Conservation (phyloP, 768 basidiomycete species). For the Rhizopogon vesiculosus region DNA sequence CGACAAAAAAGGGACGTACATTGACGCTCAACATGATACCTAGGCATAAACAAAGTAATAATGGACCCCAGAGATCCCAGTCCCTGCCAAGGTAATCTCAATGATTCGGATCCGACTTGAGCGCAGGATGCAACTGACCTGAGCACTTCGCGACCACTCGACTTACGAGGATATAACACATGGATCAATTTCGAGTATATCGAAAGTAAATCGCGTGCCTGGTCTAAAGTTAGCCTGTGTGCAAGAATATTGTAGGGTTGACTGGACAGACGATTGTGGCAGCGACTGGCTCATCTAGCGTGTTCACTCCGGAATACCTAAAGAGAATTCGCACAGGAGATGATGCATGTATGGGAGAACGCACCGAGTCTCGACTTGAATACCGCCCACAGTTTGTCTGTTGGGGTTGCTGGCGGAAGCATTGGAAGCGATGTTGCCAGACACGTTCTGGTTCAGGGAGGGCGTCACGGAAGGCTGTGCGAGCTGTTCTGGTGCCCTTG, state of each 20-base stretch:
- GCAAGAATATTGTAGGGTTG: slow-evolving; percentile 2
- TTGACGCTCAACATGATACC: slow-evolving; percentile 85
- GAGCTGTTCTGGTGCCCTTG: slow-evolving; percentile 52
- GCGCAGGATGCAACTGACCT: slow-evolving; percentile 39
- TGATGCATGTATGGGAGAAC: slow-evolving; percentile 12
- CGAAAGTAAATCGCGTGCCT: slow-evolving; percentile 87
- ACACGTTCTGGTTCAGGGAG: slow-evolving; percentile 37
- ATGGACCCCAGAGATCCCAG: slow-evolving; percentile 98
- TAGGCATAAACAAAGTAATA: slow-evolving; percentile 75
- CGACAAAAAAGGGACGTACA: slow-evolving; percentile 36
- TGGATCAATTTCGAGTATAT: slow-evolving; percentile 92
- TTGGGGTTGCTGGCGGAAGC: slow-evolving; percentile 36
- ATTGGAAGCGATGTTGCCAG: slow-evolving; percentile 69
- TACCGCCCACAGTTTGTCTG: slow-evolving; percentile 74
- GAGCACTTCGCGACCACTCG: slow-evolving; percentile 74
- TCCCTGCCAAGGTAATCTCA: slow-evolving; percentile 49
- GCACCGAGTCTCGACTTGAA: slow-evolving; percentile 85
- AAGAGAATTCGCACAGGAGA: neutral
- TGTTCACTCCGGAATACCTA: slow-evolving; percentile 77
- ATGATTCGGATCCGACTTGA: neutral
- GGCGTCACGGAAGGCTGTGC: slow-evolving; percentile 34
- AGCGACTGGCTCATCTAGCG: slow-evolving; percentile 88
- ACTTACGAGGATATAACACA: slow-evolving; percentile 83
- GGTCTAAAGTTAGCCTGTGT: slow-evolving; percentile 8
- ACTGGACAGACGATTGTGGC: slow-evolving; percentile 73